Conservation (phyloP, 192 early-diverging fungal genomes). For the Rhizophagus prolifer region DNA sequence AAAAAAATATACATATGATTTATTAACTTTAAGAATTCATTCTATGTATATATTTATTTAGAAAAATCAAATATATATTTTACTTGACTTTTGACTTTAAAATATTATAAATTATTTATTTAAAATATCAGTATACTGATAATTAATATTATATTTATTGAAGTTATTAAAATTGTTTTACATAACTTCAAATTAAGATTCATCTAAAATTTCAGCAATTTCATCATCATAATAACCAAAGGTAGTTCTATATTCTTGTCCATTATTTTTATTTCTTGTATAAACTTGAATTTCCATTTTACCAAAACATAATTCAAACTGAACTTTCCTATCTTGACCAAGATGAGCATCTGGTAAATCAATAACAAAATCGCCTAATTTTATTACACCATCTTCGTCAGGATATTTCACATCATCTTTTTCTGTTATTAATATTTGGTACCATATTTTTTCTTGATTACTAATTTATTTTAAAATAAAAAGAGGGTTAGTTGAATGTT, state of each 20-base stretch:
- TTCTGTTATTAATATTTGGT: background rate
- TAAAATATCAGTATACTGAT: too few species aligned
- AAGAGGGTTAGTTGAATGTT: constrained; percentile 15
- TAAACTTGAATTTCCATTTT: constrained; percentile 14
- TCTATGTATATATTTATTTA: too few species aligned
- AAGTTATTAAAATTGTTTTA: too few species aligned
- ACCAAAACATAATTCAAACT: constrained; percentile 7
- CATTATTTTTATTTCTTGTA: background rate
- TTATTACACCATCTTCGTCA: background rate
- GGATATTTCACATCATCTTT: background rate
- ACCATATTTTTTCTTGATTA: background rate
- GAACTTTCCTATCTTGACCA: background rate
- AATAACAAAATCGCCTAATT: background rate
- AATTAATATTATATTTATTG: too few species aligned
- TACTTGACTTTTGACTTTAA: too few species aligned
- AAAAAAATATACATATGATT: too few species aligned
- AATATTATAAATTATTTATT: too few species aligned
- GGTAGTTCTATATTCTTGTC: background rate
- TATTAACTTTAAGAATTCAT: too few species aligned
- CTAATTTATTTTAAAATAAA: background rate
- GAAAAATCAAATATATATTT: too few species aligned
- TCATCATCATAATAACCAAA: background rate
- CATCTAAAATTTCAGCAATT: background rate
- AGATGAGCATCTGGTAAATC: background rate
- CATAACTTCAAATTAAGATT: too few species aligned